These are phyloP conservation scores for Pholiota microspora DNA, from an alignment of 768 basidiomycete species.

Conservation along the genomic window DNA sequence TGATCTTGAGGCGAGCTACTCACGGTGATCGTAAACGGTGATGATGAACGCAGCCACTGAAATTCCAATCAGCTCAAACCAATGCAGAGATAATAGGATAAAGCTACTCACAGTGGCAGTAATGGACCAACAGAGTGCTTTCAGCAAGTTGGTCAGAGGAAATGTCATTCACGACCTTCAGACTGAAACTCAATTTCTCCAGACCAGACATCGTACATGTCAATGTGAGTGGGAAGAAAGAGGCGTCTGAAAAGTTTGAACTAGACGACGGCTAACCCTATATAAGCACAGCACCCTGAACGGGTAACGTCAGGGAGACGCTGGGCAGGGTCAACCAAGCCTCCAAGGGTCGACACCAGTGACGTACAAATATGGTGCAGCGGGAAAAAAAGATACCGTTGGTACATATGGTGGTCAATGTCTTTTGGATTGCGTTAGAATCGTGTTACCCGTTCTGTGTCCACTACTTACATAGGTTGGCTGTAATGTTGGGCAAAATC, in stretches of 20 bases:
- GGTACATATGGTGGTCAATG: too few species aligned
- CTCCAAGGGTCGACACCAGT: too few species aligned
- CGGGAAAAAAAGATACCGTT: too few species aligned
- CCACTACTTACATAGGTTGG: too few species aligned
- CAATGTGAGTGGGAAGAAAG: not conserved
- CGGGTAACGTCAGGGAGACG: not conserved
- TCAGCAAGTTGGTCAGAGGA: slow-evolving; percentile 3
- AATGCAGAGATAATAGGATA: not conserved
- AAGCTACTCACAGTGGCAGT: slow-evolving; percentile 22
- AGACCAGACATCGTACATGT: not conserved
- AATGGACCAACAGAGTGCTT: slow-evolving; percentile 17
- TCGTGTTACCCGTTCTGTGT: too few species aligned
- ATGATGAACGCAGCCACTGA: not conserved
- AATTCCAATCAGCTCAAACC: not conserved
- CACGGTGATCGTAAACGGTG: not conserved
- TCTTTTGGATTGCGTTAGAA: too few species aligned
- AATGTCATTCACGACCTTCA: slow-evolving; percentile 7
- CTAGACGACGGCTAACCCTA: not conserved
- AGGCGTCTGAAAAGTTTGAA: not conserved
- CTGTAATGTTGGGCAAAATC: too few species aligned
- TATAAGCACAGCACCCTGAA: not conserved
- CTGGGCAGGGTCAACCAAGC: not conserved
- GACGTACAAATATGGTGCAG: too few species aligned
- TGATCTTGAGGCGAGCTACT: not conserved
- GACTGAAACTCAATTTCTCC: not conserved